Percentiles rank a stretch among this genome's conserved stretches.
Conservation (phyloP, 495 filamentous ascomycete species). For the Amniculicola lignicola region DNA sequence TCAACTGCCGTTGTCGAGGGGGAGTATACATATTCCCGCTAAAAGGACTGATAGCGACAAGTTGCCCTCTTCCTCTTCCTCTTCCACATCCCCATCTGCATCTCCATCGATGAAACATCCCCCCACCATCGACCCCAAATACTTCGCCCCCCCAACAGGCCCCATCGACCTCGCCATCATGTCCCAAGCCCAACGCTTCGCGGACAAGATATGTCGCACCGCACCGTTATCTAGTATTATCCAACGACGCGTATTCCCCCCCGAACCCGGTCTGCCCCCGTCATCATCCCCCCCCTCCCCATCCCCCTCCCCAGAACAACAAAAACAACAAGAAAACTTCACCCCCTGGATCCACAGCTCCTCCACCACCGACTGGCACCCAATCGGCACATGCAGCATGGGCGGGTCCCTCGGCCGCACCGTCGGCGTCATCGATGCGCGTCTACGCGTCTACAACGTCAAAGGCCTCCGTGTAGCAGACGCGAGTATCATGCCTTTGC, state of each 20-base stretch:
- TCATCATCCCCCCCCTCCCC: neutral
- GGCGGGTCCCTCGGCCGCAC: conserved; percentile 34
- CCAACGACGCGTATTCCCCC: conserved; percentile 42
- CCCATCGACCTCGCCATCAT: conserved; percentile 49
- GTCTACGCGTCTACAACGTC: conserved; percentile 25
- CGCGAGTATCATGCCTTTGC: conserved; percentile 27
- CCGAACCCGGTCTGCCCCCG: conserved; percentile 9
- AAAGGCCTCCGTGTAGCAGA: conserved; percentile 30
- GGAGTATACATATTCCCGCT: conserved; percentile 23
- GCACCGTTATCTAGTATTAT: conserved; percentile 47
- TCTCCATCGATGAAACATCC: conserved; percentile 25
- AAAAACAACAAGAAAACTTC: conserved; percentile 35
- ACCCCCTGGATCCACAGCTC: conserved; percentile 36
- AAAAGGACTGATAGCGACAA: no score
- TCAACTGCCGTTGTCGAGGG: conserved; percentile 37
- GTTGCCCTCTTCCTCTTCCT: no score
- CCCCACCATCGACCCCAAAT: conserved; percentile 48
- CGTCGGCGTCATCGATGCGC: conserved; percentile 24
- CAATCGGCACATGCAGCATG: conserved; percentile 56
- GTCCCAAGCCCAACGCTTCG: conserved; percentile 43
- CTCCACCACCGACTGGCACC: conserved; percentile 33
- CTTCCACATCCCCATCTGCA: neutral
- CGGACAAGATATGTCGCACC: conserved; percentile 45
- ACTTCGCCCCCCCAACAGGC: conserved; percentile 42
- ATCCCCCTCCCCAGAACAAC: conserved; percentile 32